Conservation (phyloP, 768 basidiomycete species). For the Leucocoprinus birnbaumii region DNA sequence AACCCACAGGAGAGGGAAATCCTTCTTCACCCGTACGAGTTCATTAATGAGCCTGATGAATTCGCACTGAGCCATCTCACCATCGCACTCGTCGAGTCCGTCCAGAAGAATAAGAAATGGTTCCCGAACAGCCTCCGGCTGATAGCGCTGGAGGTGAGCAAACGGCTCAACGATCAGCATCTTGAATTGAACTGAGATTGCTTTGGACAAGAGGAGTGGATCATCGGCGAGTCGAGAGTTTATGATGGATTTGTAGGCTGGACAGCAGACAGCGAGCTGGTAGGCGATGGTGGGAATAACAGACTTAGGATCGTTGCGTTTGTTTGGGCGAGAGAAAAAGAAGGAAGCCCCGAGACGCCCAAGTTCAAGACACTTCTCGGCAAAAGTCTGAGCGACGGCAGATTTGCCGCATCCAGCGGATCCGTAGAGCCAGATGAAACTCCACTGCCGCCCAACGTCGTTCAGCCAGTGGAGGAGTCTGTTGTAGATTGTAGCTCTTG, state of each 20-base stretch:
- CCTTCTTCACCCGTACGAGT: neutral
- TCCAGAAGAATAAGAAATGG: slow-evolving; percentile 1
- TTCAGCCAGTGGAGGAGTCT: neutral
- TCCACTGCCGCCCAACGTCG: neutral
- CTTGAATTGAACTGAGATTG: neutral
- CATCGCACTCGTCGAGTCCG: slow-evolving; percentile 10
- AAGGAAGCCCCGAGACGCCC: neutral
- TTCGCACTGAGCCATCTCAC: neutral
- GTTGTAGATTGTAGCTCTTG: neutral
- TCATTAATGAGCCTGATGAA: neutral
- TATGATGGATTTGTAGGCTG: neutral
- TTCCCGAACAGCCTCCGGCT: too few species aligned
- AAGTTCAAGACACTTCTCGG: neutral
- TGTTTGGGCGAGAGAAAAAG: slow-evolving; percentile 5
- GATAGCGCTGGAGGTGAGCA: neutral
- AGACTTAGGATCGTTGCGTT: neutral
- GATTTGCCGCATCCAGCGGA: slow-evolving; percentile 1
- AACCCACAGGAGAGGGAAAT: neutral
- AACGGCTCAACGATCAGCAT: slow-evolving; percentile 8
- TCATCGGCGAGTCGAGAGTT: neutral
- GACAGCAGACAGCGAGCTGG: neutral
- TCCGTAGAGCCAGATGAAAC: slow-evolving; percentile 8
- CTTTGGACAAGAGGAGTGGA: neutral
- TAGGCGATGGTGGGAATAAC: slow-evolving; percentile 3
- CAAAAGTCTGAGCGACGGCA: slow-evolving; percentile 7